phyloP scores from a whole-genome alignment of 1,284 basidiomycete species.

The Filobasidium uniguttulatum region DNA sequence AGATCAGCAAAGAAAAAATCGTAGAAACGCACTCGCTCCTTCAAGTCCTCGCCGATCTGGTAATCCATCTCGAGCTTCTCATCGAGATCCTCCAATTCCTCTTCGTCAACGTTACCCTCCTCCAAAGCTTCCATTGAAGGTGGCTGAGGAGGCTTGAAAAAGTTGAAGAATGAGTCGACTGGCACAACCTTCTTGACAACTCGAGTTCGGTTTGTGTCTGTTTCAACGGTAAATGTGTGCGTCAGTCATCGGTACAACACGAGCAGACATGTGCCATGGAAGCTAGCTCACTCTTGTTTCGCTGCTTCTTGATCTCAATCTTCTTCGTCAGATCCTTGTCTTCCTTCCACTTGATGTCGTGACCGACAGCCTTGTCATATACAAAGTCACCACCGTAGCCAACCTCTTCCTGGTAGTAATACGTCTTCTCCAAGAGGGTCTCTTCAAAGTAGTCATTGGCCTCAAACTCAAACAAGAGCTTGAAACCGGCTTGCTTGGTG shows the following conservation, averaged over 20 bases:
- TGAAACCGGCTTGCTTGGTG: conserved; percentile 72
- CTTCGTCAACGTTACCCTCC: conserved; percentile 65
- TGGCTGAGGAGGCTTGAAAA: conserved; percentile 76
- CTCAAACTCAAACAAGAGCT: conserved; percentile 68
- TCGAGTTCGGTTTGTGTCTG: conserved; percentile 85
- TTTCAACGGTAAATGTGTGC: too few relatives aligned
- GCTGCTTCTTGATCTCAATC: conserved; percentile 97
- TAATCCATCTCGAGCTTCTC: conserved; percentile 92
- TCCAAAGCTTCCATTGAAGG: conserved; percentile 56
- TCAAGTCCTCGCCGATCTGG: conserved; percentile 95
- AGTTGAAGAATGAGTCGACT: conserved; percentile 92
- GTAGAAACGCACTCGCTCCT: conserved; percentile 63
- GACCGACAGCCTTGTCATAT: conserved; percentile 83
- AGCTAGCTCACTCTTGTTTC: conserved; percentile 74
- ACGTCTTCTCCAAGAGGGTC: conserved; percentile 74
- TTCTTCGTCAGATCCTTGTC: conserved; percentile 96
- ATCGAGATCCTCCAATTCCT: conserved; percentile 77
- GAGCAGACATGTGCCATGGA: background rate
- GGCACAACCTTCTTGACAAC: conserved; percentile 77
- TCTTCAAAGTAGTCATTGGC: conserved; percentile 84
- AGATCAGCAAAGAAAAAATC: background rate
- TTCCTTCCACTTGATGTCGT: conserved; percentile 90
- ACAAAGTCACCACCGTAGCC: conserved; percentile 90
- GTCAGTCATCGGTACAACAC: background rate
- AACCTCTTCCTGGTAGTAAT: conserved; percentile 85